phyloP scores from a whole-genome alignment of 2,329 filamentous ascomycete genomes.

The Fusarium sp. region DNA sequence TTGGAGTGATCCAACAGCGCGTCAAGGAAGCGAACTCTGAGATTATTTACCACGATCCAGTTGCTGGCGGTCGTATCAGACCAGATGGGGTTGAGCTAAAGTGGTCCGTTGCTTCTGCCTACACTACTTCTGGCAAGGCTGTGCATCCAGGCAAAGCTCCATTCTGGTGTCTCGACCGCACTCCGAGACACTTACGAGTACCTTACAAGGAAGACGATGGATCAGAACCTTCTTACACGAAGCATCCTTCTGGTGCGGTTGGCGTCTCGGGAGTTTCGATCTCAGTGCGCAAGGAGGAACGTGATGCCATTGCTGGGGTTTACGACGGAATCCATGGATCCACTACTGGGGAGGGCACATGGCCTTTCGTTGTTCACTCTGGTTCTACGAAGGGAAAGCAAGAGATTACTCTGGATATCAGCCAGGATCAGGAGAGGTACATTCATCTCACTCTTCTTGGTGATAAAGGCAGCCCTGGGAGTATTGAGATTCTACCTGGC shows the following conservation, averaged over 20 bases:
- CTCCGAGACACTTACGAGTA: not conserved
- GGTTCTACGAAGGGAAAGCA: slow-evolving; percentile 2
- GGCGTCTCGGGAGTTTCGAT: slow-evolving; percentile 4
- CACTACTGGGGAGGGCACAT: accelerated
- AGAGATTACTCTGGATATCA: not conserved
- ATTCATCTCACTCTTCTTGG: slow-evolving; percentile 7
- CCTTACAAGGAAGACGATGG: not conserved
- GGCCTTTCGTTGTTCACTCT: slow-evolving; percentile 25
- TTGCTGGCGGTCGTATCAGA: slow-evolving; percentile 19
- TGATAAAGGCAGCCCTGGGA: not conserved
- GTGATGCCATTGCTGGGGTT: not conserved
- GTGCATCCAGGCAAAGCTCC: slow-evolving; percentile 13
- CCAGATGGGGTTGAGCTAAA: slow-evolving; percentile 24
- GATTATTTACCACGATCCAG: not conserved
- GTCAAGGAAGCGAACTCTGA: not conserved
- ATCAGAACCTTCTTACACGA: not conserved
- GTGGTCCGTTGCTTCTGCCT: slow-evolving; percentile 24
- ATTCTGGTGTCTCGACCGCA: slow-evolving; percentile 28
- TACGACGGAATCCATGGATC: slow-evolving; percentile 20
- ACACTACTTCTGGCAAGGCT: not conserved
- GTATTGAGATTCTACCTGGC: slow-evolving; percentile 11
- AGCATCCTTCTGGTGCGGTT: not conserved
- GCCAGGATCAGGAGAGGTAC: not conserved
- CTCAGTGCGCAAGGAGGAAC: not conserved
- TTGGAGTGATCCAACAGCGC: not conserved